Percentiles rank a stretch among this genome's conserved stretches.
These are phyloP conservation scores for Moricandia moricandioides DNA, from an alignment of 345 rosid genomes.

Conservation along the genomic window DNA sequence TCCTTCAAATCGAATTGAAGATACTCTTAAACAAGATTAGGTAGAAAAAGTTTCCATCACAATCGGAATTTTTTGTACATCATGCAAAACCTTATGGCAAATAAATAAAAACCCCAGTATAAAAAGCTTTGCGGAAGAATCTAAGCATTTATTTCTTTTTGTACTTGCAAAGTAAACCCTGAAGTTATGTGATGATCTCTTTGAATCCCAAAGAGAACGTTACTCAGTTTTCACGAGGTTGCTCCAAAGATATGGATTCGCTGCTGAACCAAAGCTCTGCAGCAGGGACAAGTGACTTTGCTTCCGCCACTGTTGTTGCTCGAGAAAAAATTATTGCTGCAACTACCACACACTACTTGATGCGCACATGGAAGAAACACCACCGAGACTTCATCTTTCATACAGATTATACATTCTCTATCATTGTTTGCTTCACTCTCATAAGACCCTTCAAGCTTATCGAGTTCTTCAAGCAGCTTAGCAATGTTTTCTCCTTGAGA, in stretches of 20 bases:
- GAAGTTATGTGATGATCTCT: conserved; percentile 12
- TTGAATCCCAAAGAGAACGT: conserved; percentile 9
- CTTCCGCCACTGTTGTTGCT: conserved; percentile 49
- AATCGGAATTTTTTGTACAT: conserved; percentile 22
- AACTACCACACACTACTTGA: conserved; percentile 62
- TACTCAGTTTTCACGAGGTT: conserved; percentile 39
- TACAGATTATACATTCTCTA: conserved; percentile 66
- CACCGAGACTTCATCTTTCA: conserved; percentile 66
- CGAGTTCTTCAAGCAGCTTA: conserved; percentile 54
- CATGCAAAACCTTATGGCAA: neutral
- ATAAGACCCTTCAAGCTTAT: conserved; percentile 34
- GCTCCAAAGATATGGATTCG: conserved; percentile 67
- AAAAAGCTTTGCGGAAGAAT: conserved; percentile 1
- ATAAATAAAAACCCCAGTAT: neutral
- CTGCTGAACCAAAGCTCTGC: conserved; percentile 57
- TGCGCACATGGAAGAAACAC: conserved; percentile 82
- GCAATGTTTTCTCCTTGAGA: conserved; percentile 50
- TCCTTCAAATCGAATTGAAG: conserved; percentile 5
- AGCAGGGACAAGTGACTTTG: conserved; percentile 65
- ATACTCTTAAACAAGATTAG: neutral
- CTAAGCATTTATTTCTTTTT: conserved; percentile 11
- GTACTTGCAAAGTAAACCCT: conserved; percentile 28
- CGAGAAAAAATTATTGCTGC: conserved; percentile 56
- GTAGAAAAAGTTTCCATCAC: conserved; percentile 6
- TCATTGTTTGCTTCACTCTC: conserved; percentile 43